phyloP scores from a whole-genome alignment of 1,284 basidiomycete species.

The Ganoderma lucidum region DNA sequence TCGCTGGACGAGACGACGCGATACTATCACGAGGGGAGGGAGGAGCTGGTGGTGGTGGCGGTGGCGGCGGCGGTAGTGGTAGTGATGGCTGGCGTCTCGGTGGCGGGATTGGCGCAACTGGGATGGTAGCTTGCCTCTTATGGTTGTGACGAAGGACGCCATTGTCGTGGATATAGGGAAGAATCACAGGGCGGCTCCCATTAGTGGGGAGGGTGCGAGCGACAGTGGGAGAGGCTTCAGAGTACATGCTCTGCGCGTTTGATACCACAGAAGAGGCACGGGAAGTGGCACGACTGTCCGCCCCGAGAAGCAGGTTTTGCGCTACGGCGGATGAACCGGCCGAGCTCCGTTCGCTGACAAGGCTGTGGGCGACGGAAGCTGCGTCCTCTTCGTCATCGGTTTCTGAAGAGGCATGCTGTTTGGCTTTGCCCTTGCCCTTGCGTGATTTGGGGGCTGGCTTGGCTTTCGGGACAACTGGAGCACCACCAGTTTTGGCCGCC shows the following conservation, averaged over 20 bases:
- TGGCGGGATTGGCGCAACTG: conserved; percentile 10
- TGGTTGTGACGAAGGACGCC: conserved; percentile 44
- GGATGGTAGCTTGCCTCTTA: conserved; percentile 35
- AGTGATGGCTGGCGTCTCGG: conserved; percentile 22
- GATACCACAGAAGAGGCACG: conserved; percentile 60
- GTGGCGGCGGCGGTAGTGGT: conserved; percentile 22
- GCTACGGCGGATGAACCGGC: conserved; percentile 40
- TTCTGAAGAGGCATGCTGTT: conserved; percentile 26
- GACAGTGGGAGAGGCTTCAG: conserved; percentile 30
- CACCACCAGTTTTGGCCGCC: conserved; percentile 18
- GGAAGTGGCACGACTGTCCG: conserved; percentile 45
- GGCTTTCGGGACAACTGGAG: not conserved
- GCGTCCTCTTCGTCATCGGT: conserved; percentile 33
- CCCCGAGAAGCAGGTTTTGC: conserved; percentile 42
- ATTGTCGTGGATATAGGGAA: conserved; percentile 42
- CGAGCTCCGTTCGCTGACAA: conserved; percentile 38
- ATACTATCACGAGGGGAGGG: conserved; percentile 4
- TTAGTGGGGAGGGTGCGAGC: conserved; percentile 39
- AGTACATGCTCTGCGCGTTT: conserved; percentile 35
- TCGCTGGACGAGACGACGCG: conserved; percentile 14
- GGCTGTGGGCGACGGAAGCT: conserved; percentile 31
- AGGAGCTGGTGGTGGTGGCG: conserved; percentile 10
- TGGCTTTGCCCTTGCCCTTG: conserved; percentile 35
- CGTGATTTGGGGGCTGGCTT: conserved; percentile 14
- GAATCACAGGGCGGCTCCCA: conserved; percentile 31